Evolutionary conservation across 1,139 yeast genomes (phyloP).

Genomic region (Magnusiomyces starmeri): DNA sequence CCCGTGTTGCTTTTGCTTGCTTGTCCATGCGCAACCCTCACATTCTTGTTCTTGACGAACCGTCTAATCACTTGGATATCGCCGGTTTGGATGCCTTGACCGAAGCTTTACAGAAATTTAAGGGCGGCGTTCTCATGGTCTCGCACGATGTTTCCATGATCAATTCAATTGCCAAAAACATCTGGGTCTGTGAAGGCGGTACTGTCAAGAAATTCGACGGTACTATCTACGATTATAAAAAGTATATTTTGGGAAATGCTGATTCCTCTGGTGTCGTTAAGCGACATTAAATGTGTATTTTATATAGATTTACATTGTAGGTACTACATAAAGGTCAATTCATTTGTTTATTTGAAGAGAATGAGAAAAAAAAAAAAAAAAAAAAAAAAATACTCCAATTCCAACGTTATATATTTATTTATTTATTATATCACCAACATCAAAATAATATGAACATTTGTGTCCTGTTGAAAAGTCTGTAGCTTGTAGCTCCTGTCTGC

Average conservation of each 20-base stretch:
- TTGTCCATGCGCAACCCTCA: slow-evolving; percentile 90
- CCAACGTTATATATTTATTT: background rate
- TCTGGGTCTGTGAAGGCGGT: slow-evolving; percentile 91
- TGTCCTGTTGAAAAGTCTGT: background rate
- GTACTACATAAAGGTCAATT: too few relatives aligned
- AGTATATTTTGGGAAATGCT: slow-evolving; percentile 72
- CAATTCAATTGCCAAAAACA: slow-evolving; percentile 79
- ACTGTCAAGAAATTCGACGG: slow-evolving; percentile 77
- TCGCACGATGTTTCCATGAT: slow-evolving; percentile 94
- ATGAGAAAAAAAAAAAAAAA: too few relatives aligned
- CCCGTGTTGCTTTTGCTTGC: slow-evolving; percentile 97
- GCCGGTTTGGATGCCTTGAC: slow-evolving; percentile 94
- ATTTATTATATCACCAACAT: too few relatives aligned
- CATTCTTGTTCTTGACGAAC: slow-evolving; percentile 88
- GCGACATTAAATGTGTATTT: slow-evolving; percentile 44
- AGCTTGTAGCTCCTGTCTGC: background rate
- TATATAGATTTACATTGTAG: background rate
- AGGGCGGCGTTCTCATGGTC: slow-evolving; percentile 96
- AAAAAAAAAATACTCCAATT: background rate
- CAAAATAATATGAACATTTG: too few relatives aligned
- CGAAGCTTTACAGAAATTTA: slow-evolving; percentile 76
- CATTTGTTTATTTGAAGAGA: background rate
- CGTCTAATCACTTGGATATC: slow-evolving; percentile 97
- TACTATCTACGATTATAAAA: slow-evolving; percentile 78
- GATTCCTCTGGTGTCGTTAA: slow-evolving; percentile 83